These are phyloP conservation scores for Blastomyces gilchristii DNA, from an alignment of 2,329 filamentous ascomycete species.

Conservation along the genomic window DNA sequence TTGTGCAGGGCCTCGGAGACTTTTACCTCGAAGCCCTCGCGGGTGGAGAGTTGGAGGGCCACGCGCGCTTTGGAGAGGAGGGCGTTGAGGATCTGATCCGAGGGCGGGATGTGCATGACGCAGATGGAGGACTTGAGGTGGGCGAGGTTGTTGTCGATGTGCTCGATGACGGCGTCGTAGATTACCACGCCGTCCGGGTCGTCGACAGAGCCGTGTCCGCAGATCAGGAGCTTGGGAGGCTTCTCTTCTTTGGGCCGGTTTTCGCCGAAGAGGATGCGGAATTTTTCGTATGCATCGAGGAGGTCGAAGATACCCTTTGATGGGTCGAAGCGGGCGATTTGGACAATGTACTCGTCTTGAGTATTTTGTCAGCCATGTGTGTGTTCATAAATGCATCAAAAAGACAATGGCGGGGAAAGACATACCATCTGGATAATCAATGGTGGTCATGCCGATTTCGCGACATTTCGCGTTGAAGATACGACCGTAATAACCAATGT, in stretches of 20 bases:
- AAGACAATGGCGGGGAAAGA: neutral
- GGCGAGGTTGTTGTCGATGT: slow-evolving; percentile 53
- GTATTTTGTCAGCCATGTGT: slow-evolving; percentile 1
- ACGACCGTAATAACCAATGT: slow-evolving; percentile 62
- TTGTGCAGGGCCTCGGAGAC: slow-evolving; percentile 75
- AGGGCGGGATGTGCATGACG: slow-evolving; percentile 65
- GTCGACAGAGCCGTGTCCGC: slow-evolving; percentile 69
- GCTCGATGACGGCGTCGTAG: slow-evolving; percentile 60
- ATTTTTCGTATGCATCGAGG: slow-evolving; percentile 63
- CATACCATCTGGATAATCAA: slow-evolving; percentile 31
- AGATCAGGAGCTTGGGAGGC: slow-evolving; percentile 62
- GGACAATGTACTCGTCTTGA: slow-evolving; percentile 60
- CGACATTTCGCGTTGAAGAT: slow-evolving; percentile 57
- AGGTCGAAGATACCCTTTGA: slow-evolving; percentile 73
- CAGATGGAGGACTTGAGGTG: slow-evolving; percentile 57
- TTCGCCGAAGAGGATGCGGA: slow-evolving; percentile 26
- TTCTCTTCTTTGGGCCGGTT: slow-evolving; percentile 33
- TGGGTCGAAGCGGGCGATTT: slow-evolving; percentile 74
- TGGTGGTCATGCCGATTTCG: slow-evolving; percentile 42
- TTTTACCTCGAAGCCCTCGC: slow-evolving; percentile 79
- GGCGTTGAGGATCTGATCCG: slow-evolving; percentile 69
- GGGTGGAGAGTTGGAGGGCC: slow-evolving; percentile 66
- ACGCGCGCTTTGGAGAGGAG: slow-evolving; percentile 62
- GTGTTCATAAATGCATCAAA: slow-evolving; percentile 10
- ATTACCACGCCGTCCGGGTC: slow-evolving; percentile 66